Base-by-base conservation (phyloP, 306 rosid species). In the Gastrolobium villosum region DNA sequence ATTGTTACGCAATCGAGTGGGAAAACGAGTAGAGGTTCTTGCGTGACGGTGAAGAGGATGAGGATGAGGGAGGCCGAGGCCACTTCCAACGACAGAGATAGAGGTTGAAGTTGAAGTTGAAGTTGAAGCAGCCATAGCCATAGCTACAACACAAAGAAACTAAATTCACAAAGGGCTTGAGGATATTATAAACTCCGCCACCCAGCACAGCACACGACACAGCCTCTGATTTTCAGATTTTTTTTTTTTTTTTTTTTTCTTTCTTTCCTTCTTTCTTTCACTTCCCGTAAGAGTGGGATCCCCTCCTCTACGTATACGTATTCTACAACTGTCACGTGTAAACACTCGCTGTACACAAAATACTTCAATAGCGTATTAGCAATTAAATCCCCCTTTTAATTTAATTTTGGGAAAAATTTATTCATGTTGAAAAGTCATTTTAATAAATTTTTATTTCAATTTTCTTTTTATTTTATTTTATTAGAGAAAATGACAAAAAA, bases 11-110 rank as follows among this genome's bases (percentile, higher is more conserved):
- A 83, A 77, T 34, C 77, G 85, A 80, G 71, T 5, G 45, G 74
- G 64, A 5, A 82, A 70, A 11, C 43, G 72, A 49, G 80, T 1
- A 4, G 62, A 55, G 40, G 67, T 3, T 0, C 79, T 6, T 5
- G 55, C 4, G 20, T 65, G 56, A 74, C 68, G 62, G 49, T 61
- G 78, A 52, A 34, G 65, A 44, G 9, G 81, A 28, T 34, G 71
- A 35, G n/a, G 72, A 10, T 26, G 83, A 52, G 79, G 84, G 59
- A 75, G 79, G 54, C 68, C 73, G 67, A 64, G 61, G 77, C 62
- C 13, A 6, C 65, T 78, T 20, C 84, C 86, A 5, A 78, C 79
- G 10, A 78, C 32, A 31, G 86, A 79, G 76, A 77, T 10, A 55
- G 81, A 79, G 6, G 82, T 20, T 20, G 26, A 20, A 20, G 26